Evolutionary conservation across 306 rosid species (phyloP), one percentile per base, ranked within the genome.

Genomic region (Cucurbita ficifolia): DNA sequence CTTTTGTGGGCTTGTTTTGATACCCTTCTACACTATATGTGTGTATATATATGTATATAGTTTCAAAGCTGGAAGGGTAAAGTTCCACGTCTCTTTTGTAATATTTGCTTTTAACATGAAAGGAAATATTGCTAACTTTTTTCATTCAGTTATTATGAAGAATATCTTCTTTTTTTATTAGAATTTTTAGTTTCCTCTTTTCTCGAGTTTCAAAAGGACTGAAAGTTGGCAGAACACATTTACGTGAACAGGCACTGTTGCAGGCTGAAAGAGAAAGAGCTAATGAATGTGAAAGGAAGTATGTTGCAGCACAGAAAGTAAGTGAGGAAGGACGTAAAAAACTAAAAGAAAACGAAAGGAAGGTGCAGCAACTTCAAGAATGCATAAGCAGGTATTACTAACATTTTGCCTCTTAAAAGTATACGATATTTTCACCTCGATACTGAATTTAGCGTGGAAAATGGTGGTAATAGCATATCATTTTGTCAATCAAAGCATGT

Each of bases 301-400:
- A 83, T 71, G 77, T 49, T 62, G 87, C 83, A 81, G 90, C 84
- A 64, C 85, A 77, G 81, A 86, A 69, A 85, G 75, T 81, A n/a
- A 86, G 73, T 0, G 89, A 88, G 74, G 85, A 86, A 80, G 84
- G 90, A 77, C 81, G 78, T 36, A 81, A 74, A 76, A 90, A 86
- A 69, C 82, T 93, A 70, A 83, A 81, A 62, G 97, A 88, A 82
- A 86, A 89, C 29, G 92, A 87, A 80, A 84, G 86, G 82, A 85
- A 84, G 82, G 92, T 93, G 36, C 80, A 65, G 79, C 87, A 88
- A 82, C 92, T 93, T 83, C 97, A 88, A 73, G 97, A 90, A 73
- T 90, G 96, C 67, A 80, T 87, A 77, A 90, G 81, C 90, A 88
- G 98, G 96, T 93, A 92, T 83, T 80, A 82, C 77, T 79, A 73